Conservation (phyloP, 2,329 filamentous ascomycete genomes). For the Zalaria obscura region DNA sequence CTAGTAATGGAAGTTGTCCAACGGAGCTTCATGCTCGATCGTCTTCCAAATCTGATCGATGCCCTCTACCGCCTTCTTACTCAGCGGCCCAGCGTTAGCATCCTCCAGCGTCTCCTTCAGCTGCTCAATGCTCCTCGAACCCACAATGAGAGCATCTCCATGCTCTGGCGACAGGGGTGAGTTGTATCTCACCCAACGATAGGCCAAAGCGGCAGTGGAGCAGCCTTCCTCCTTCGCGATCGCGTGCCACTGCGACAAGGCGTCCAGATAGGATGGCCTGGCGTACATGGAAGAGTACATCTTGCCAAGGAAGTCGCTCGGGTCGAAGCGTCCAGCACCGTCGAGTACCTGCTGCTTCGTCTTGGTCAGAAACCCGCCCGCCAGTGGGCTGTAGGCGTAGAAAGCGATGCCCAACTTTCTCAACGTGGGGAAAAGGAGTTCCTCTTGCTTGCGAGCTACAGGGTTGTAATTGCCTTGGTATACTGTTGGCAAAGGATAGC, state of each 20-base stretch:
- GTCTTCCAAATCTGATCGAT: constrained; percentile 10
- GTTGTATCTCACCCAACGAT: constrained; percentile 34
- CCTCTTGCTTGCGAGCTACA: constrained; percentile 27
- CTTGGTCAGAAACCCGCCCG: constrained; percentile 24
- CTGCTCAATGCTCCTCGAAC: constrained; percentile 18
- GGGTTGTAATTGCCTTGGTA: constrained; percentile 37
- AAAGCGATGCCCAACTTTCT: constrained; percentile 29
- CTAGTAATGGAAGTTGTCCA: constrained; percentile 5
- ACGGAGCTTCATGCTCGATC: constrained; percentile 7
- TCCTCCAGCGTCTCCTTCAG: constrained; percentile 16
- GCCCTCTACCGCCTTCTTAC: constrained; percentile 4
- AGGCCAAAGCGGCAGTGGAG: constrained; percentile 26
- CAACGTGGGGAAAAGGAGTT: constrained; percentile 27
- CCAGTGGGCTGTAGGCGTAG: constrained; percentile 24
- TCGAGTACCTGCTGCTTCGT: constrained; percentile 20
- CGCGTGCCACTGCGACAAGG: constrained; percentile 23
- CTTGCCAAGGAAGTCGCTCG: constrained; percentile 18
- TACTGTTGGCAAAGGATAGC: constrained; percentile 28
- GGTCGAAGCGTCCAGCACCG: constrained; percentile 11
- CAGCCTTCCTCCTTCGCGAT: constrained; percentile 23
- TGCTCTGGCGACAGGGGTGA: constrained; percentile 17
- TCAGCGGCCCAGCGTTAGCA: constrained; percentile 13
- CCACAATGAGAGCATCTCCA: constrained; percentile 25
- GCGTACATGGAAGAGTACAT: constrained; percentile 27
- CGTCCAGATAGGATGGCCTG: constrained; percentile 20